Percentiles rank a stretch among this genome's conserved stretches.
phyloP scores from a whole-genome alignment of 371 early-diverging fungal species.

The Chytridiales sp. region DNA sequence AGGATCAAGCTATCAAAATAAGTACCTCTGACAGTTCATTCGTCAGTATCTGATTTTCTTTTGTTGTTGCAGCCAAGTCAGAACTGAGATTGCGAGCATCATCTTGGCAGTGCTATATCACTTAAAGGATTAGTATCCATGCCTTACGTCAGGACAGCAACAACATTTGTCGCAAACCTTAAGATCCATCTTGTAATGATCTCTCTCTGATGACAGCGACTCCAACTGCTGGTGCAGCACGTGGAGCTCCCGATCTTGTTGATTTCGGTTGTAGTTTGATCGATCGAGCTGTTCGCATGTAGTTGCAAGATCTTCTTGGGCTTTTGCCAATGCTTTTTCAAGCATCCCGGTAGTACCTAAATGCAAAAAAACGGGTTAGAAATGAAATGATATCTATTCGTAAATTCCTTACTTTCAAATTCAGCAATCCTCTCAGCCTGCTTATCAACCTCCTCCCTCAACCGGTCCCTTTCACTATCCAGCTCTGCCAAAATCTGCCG shows the following conservation, averaged over 20 bases:
- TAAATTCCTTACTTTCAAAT: constrained; percentile 19
- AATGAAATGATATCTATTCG: no score
- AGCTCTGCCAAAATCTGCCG: constrained; percentile 34
- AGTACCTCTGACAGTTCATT: constrained; percentile 32
- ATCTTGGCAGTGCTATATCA: constrained; percentile 20
- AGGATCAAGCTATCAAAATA: not conserved
- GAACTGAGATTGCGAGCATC: constrained; percentile 36
- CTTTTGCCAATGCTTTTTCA: constrained; percentile 4
- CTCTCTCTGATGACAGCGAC: constrained; percentile 22
- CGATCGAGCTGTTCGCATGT: constrained; percentile 38
- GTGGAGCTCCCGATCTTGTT: constrained; percentile 41
- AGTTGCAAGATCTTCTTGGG: constrained; percentile 22
- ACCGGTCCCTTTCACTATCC: constrained; percentile 46
- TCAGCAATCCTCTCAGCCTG: constrained; percentile 39
- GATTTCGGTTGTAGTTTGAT: constrained; percentile 31
- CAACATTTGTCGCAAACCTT: no score
- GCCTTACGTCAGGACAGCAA: no score
- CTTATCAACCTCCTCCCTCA: constrained; percentile 37
- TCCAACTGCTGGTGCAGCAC: constrained; percentile 29
- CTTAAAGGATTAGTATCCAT: no score
- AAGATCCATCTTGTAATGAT: constrained; percentile 28
- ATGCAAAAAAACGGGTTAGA: not conserved
- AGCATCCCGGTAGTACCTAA: not conserved
- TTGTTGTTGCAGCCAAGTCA: constrained; percentile 44
- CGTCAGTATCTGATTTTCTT: constrained; percentile 47